phyloP scores from a whole-genome alignment of 345 rosid species.

The Bruguiera sexangula region DNA sequence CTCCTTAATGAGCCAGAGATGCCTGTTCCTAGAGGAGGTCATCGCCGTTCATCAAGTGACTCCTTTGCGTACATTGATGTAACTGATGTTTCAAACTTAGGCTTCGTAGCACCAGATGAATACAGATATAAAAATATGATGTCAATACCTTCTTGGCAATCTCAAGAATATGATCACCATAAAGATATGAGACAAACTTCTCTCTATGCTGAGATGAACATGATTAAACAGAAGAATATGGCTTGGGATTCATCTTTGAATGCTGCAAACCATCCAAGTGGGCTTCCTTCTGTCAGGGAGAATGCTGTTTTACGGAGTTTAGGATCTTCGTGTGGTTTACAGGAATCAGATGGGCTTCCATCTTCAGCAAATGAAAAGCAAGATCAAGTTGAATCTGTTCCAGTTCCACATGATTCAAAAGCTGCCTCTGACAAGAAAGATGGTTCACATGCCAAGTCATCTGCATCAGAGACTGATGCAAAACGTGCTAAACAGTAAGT shows the following conservation, averaged over 20 bases:
- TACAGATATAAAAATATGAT: constrained; percentile 40
- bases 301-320: constrained; percentile 36
- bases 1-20: constrained; percentile 53
- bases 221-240: constrained; percentile 48
- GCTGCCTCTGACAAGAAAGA: constrained; percentile 48
- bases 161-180: constrained; percentile 59
- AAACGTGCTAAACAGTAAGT: constrained; percentile 64
- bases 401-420: constrained; percentile 47
- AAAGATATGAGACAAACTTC: constrained; percentile 49
- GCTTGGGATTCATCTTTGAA: constrained; percentile 49
- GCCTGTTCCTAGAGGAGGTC: constrained; percentile 49
- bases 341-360: constrained; percentile 24
- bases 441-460: constrained; percentile 31
- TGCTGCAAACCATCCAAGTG: constrained; percentile 39
- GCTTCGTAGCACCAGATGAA: constrained; percentile 62
- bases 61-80: constrained; percentile 44
- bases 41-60: constrained; percentile 65
- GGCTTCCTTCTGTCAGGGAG: constrained; percentile 11
- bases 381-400: constrained; percentile 50
- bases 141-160: constrained; percentile 53
- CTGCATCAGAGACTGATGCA: constrained; percentile 57
- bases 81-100: constrained; percentile 49
- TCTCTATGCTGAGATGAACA: constrained; percentile 43
- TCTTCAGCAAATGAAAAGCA: constrained; percentile 47
- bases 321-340: constrained; percentile 28